Evolutionary conservation across 257 asterid species (phyloP), one percentile per base, ranked within the genome.

Genomic region (Thymus mandschuricus): DNA sequence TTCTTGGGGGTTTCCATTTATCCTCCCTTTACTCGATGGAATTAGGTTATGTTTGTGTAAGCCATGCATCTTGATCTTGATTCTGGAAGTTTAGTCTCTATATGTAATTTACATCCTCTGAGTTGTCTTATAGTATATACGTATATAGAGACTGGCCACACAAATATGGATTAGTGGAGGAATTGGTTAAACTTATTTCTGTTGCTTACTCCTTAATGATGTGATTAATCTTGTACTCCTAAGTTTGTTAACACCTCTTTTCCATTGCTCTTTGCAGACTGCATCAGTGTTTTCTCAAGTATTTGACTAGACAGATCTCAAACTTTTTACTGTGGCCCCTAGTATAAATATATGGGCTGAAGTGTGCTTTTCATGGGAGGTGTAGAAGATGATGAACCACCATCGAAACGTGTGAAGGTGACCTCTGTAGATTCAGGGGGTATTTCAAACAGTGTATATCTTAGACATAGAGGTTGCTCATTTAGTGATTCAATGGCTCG

Each of bases 331-430:
- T 55, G 78, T 56, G 81, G 45, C 67, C n/a, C 62, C n/a, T 64
- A 76, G 73, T 70, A 57, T 66, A 43, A 54, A 81, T 87, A 81
- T 83, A 89, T 87, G 90, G 96, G 88, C 92, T 89, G 91, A 87
- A 81, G 81, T 78, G 82, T 80, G 72, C 91, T 82, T 89, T 89
- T 85, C 91, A 89, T 89, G 96, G 96, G 95, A 89, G 92, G 96
- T 82, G 84, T 82, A 84, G 92, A 84, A 80, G 92, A 86, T 75
- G 86, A 86, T 78, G 96, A 81, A 80, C 94, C 96, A 81, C 92
- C 92, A 41, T 83, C 91, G 58, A 89, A 91, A 74, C 97, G 96
- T 56, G 89, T 84, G 86, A 91, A 87, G 83, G 84, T 85, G 72
- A 69, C 84, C 78, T 84, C 85, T 69, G 76, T 71, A 71, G 75